Evolutionary conservation across 1,284 basidiomycete genomes (phyloP).

Genomic region (Lignosus rhinocerotis): DNA sequence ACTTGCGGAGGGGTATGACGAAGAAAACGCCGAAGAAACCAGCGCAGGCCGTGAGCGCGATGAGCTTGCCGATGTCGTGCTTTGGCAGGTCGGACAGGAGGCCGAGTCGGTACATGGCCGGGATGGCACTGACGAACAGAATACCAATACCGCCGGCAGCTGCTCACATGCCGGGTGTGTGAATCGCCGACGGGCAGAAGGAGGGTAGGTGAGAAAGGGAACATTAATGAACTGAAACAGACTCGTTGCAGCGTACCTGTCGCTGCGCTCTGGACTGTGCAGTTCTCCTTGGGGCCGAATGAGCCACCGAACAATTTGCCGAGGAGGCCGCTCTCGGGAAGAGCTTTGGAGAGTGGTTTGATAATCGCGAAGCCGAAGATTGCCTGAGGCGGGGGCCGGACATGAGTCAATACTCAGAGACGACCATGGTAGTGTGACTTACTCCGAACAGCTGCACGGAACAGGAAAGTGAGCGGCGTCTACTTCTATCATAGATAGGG

Average conservation of each 20-base stretch:
- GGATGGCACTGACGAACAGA: conserved; percentile 64
- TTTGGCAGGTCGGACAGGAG: conserved; percentile 46
- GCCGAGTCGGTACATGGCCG: conserved; percentile 61
- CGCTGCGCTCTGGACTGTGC: conserved; percentile 55
- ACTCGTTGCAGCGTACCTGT: conserved; percentile 28
- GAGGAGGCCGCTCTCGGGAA: conserved; percentile 47
- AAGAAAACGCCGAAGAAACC: conserved; percentile 72
- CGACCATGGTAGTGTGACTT: conserved; percentile 18
- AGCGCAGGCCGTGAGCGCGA: conserved; percentile 56
- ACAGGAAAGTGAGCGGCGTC: neutral
- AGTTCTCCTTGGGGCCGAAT: conserved; percentile 72
- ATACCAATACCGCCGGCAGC: conserved; percentile 62
- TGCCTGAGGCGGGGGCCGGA: conserved; percentile 31
- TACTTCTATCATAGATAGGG: neutral
- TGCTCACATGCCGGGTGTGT: neutral
- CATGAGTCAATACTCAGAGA: neutral
- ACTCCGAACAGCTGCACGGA: conserved; percentile 47
- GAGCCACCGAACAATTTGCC: conserved; percentile 53
- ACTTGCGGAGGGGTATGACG: conserved; percentile 62
- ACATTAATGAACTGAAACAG: neutral
- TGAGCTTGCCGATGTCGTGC: conserved; percentile 55
- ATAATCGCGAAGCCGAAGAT: conserved; percentile 70
- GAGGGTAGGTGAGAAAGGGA: neutral
- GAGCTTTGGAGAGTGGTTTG: conserved; percentile 53
- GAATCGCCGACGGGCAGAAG: neutral